Evolutionary conservation across 768 basidiomycete genomes (phyloP).

Genomic region (Tricholomella constricta): DNA sequence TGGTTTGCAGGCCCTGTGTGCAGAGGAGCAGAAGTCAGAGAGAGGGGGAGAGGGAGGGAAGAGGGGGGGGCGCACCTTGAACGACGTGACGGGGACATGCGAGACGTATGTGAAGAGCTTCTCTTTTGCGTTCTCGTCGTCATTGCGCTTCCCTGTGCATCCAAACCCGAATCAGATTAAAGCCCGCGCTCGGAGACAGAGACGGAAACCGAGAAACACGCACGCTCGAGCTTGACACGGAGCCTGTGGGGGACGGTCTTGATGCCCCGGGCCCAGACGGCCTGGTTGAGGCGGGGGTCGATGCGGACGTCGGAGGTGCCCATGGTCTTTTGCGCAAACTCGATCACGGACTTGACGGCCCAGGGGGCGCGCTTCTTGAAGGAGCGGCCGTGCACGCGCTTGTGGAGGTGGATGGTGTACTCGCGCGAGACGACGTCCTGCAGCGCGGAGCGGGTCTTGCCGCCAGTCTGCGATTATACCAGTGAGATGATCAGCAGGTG

Average conservation of each 20-base stretch:
- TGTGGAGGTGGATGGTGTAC: slow-evolving; percentile 98
- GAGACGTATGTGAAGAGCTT: slow-evolving; percentile 93
- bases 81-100: slow-evolving; percentile 72
- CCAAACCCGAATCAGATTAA: background rate
- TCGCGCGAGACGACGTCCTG: slow-evolving; percentile 98
- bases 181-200: background rate
- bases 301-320: slow-evolving; percentile 92
- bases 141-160: slow-evolving; percentile 88
- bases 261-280: slow-evolving; percentile 91
- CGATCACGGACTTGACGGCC: slow-evolving; percentile 92
- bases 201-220: background rate
- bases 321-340: slow-evolving; percentile 94
- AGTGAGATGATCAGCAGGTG: too few relatives aligned
- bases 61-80: slow-evolving; percentile 66
- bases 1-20: slow-evolving; percentile 79
- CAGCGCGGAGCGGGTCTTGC: slow-evolving; percentile 94
- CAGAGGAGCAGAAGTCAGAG: slow-evolving; percentile 3
- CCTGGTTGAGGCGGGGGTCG: slow-evolving; percentile 97
- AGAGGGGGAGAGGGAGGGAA: background rate
- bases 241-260: slow-evolving; percentile 92
- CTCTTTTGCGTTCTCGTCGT: slow-evolving; percentile 98
- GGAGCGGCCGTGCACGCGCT: slow-evolving; percentile 85
- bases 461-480: slow-evolving; percentile 66
- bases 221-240: slow-evolving; percentile 92
- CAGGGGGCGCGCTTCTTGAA: slow-evolving; percentile 98